Conservation (phyloP, 1,284 basidiomycete species). For the Vanrija sp. region DNA sequence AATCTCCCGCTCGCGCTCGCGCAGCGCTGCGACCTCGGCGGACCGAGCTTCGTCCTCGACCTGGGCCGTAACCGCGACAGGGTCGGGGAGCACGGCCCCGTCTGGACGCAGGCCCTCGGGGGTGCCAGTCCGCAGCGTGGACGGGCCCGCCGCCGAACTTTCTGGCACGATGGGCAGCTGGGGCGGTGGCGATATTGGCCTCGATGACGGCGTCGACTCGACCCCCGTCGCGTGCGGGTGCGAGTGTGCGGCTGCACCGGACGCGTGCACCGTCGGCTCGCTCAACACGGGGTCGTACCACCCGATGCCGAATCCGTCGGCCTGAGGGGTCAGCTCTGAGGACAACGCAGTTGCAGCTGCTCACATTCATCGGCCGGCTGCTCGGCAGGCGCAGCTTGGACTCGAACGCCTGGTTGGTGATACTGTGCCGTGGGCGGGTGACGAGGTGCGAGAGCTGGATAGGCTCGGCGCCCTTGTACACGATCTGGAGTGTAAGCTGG, state of each 20-base stretch:
- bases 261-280: slow-evolving; percentile 3
- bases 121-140: slow-evolving; percentile 12
- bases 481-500: slow-evolving; percentile 31
- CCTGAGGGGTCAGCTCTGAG: slow-evolving; percentile 42
- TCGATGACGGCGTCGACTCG: too few species aligned
- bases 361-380: slow-evolving; percentile 71
- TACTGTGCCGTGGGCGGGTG: slow-evolving; percentile 87
- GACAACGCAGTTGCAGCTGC: neutral
- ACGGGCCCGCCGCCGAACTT: neutral
- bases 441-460: slow-evolving; percentile 85
- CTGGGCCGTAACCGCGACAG: slow-evolving; percentile 3
- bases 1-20: slow-evolving; percentile 56
- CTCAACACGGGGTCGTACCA: slow-evolving; percentile 50
- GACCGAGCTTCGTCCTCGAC: slow-evolving; percentile 18
- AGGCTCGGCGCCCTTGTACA: slow-evolving; percentile 81
- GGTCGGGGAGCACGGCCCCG: slow-evolving; percentile 1
- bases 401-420: slow-evolving; percentile 94
- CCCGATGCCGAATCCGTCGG: slow-evolving; percentile 96
- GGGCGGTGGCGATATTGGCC: too few species aligned
- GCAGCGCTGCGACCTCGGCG: slow-evolving; percentile 23
- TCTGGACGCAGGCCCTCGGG: slow-evolving; percentile 1
- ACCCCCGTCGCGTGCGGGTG: neutral
- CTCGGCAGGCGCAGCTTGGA: slow-evolving; percentile 76
- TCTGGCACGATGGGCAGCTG: too few species aligned
- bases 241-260: neutral